Percentiles rank a stretch among this genome's conserved stretches.
Conservation (phyloP, 495 filamentous ascomycete genomes). For the Tuber umbilicatum region DNA sequence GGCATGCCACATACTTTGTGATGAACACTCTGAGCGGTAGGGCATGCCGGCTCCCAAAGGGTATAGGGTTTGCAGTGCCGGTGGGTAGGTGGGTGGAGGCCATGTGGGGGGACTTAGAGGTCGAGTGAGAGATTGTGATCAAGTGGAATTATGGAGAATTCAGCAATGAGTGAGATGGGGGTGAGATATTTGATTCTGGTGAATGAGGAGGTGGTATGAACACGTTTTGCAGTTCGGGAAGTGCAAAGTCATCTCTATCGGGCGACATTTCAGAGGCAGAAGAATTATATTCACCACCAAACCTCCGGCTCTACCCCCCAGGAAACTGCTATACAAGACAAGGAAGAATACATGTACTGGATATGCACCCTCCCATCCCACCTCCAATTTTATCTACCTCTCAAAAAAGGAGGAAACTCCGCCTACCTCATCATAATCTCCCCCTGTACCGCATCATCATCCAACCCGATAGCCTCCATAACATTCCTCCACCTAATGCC, state of each 20-base stretch:
- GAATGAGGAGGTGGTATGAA: not conserved
- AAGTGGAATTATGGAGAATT: not conserved
- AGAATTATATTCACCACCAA: not conserved
- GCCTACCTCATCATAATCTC: slow-evolving; percentile 28
- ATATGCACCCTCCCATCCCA: not conserved
- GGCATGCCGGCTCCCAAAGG: not conserved
- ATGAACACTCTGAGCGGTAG: too few relatives aligned
- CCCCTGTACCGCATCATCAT: slow-evolving; percentile 50
- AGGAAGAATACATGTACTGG: not conserved
- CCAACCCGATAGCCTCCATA: slow-evolving; percentile 72
- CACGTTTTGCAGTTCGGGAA: not conserved
- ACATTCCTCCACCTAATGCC: slow-evolving; percentile 80
- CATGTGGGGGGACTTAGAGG: not conserved
- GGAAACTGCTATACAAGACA: not conserved
- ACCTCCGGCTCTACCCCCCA: not conserved
- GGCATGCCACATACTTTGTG: too few relatives aligned
- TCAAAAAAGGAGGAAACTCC: not conserved
- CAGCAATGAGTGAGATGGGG: not conserved
- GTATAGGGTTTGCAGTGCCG: not conserved
- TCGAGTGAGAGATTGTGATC: not conserved
- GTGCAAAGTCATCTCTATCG: not conserved
- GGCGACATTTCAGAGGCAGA: not conserved
- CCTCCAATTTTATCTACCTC: not conserved
- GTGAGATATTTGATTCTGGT: not conserved
- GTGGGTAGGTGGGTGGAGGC: not conserved